These are phyloP conservation scores for Acanthamoeba healyi DNA, from an alignment of 208 protist genomes.

Conservation along the genomic window DNA sequence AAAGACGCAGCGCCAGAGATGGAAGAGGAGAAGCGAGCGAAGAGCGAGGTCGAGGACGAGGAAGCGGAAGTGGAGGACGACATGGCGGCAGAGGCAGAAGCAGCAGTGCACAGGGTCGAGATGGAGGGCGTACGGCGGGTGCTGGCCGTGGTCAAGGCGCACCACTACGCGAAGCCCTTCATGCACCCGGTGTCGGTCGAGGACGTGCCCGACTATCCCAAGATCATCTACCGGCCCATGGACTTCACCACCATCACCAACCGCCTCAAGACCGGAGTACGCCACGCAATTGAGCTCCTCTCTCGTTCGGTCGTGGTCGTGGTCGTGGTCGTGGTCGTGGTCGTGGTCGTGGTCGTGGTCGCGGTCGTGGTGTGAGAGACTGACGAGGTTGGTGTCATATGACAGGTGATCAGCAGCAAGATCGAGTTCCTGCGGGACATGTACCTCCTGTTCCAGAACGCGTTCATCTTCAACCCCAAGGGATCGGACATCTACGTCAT, in stretches of 20 bases:
- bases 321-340: neutral
- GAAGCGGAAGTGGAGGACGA: neutral
- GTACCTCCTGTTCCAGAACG: slow-evolving; percentile 65
- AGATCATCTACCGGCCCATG: slow-evolving; percentile 47
- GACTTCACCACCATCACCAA: slow-evolving; percentile 49
- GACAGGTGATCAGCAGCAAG: neutral
- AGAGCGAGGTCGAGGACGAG: neutral
- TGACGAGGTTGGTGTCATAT: too few relatives aligned
- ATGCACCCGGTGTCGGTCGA: slow-evolving; percentile 41
- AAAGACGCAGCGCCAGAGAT: neutral
- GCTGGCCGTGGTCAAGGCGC: neutral
- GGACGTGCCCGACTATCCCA: slow-evolving; percentile 21
- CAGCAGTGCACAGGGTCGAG: neutral
- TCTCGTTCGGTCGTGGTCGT: neutral
- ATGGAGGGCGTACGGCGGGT: neutral
- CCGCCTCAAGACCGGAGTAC: neutral
- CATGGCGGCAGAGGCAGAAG: neutral
- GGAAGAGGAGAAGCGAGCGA: neutral
- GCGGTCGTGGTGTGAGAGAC: too few relatives aligned
- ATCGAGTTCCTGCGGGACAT: slow-evolving; percentile 68
- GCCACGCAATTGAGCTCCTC: neutral
- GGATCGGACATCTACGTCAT: slow-evolving; percentile 73
- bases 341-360: too few relatives aligned
- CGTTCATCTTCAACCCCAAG: slow-evolving; percentile 72
- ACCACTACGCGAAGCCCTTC: slow-evolving; percentile 47